Evolutionary conservation across 306 rosid genomes (phyloP).

Genomic region (Benincasa hispida): DNA sequence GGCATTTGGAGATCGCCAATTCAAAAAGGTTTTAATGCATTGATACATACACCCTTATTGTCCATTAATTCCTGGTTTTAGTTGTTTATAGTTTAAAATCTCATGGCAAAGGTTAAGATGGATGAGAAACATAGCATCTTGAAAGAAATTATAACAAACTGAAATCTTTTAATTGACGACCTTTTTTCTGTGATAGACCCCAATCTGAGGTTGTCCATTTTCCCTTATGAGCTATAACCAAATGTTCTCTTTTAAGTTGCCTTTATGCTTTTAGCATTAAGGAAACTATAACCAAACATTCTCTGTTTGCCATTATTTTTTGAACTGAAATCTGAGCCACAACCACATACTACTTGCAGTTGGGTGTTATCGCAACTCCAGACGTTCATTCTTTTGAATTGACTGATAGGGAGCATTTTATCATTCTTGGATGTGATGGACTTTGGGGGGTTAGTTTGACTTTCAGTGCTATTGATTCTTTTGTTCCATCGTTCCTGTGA

Average conservation of each 20-base stretch:
- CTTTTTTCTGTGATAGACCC: background rate
- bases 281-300: background rate
- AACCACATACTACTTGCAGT: constrained; percentile 38
- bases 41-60: background rate
- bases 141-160: background rate
- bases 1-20: constrained; percentile 80
- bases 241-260: background rate
- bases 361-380: constrained; percentile 70
- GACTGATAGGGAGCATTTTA: constrained; percentile 64
- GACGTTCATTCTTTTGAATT: constrained; percentile 74
- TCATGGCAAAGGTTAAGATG: background rate
- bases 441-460: constrained; percentile 69
- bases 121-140: background rate
- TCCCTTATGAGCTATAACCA: background rate
- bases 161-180: background rate
- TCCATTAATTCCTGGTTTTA: background rate
- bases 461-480: background rate
- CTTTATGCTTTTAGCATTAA: background rate
- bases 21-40: constrained; percentile 50
- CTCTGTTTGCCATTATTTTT: background rate
- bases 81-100: background rate
- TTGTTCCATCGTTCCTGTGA: background rate
- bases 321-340: constrained; percentile 10
- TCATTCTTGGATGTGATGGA: constrained; percentile 93
- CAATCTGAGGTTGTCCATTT: background rate